Evolutionary conservation across 176 grass and related monocot genomes (phyloP).

Genomic region (Carex scoparia): DNA sequence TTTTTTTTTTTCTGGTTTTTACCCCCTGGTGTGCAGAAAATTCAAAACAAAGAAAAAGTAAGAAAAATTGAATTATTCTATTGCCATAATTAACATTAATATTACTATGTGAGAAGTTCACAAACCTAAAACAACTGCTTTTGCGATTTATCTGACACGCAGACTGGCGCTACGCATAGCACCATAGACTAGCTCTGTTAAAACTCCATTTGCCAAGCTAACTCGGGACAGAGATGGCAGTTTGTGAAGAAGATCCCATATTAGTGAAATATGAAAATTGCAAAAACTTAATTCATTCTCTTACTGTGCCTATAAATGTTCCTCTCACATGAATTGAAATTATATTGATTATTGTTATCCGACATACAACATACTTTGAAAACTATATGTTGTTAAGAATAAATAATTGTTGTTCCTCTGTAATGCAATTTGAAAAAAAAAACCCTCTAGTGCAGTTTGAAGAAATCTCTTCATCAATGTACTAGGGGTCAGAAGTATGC

Average conservation of each 20-base stretch:
- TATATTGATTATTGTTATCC: background rate
- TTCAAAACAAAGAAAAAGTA: too few relatives aligned
- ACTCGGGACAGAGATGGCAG: background rate
- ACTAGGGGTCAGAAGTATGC: slow-evolving; percentile 28
- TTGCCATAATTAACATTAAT: too few relatives aligned
- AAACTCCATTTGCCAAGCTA: background rate
- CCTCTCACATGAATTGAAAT: background rate
- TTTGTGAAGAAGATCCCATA: background rate
- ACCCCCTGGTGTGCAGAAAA: too few relatives aligned
- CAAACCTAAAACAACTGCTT: background rate
- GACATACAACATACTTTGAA: background rate
- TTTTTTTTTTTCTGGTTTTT: too few relatives aligned
- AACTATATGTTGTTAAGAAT: background rate
- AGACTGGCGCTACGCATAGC: background rate
- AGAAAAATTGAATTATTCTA: too few relatives aligned
- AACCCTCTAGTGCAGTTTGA: background rate
- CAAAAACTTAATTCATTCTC: background rate
- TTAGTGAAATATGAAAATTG: background rate
- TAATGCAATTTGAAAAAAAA: background rate
- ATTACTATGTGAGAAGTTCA: background rate
- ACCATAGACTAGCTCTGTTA: background rate
- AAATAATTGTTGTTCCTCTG: background rate
- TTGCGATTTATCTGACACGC: background rate
- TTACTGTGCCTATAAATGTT: background rate
- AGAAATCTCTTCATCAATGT: background rate